Percentiles rank a stretch among this genome's conserved stretches.
Evolutionary conservation across 2,329 filamentous ascomycete species (phyloP).

Genomic region (Xylariales sp.): DNA sequence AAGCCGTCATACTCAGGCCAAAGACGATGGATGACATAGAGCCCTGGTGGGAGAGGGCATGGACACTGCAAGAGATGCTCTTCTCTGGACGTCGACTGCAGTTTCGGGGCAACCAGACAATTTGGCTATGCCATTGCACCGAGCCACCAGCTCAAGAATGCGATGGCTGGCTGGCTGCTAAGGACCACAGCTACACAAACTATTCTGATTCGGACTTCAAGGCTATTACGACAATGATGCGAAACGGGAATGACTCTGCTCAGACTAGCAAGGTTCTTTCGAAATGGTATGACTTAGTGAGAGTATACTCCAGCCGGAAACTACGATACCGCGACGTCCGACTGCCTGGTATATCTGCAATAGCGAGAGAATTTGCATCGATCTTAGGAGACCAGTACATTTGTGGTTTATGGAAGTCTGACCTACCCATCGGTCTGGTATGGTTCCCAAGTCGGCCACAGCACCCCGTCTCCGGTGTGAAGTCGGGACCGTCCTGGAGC

Average conservation of each 20-base stretch:
- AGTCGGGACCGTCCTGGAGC: neutral
- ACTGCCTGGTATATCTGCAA: slow-evolving; percentile 3
- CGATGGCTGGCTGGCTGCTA: neutral
- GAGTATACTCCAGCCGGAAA: neutral
- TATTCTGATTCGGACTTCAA: neutral
- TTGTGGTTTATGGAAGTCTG: slow-evolving; percentile 2
- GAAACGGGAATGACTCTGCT: neutral
- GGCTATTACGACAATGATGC: neutral
- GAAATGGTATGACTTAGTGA: neutral
- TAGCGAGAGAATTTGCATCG: neutral
- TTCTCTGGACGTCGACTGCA: slow-evolving; percentile 5
- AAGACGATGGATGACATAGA: slow-evolving; percentile 14
- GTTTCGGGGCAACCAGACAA: slow-evolving; percentile 1
- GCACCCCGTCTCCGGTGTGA: neutral
- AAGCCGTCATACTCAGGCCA: slow-evolving; percentile 14
- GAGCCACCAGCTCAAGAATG: neutral
- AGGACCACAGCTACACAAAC: neutral
- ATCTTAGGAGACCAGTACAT: slow-evolving; percentile 1
- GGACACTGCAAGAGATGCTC: slow-evolving; percentile 12
- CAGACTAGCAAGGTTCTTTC: neutral
- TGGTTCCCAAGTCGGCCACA: neutral
- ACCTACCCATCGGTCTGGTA: neutral
- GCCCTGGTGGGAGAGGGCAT: slow-evolving; percentile 10
- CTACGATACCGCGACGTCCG: neutral
- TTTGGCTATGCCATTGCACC: neutral